Evolutionary conservation across 139 green algal species (phyloP).

Genomic region (Chlorella sp.): DNA sequence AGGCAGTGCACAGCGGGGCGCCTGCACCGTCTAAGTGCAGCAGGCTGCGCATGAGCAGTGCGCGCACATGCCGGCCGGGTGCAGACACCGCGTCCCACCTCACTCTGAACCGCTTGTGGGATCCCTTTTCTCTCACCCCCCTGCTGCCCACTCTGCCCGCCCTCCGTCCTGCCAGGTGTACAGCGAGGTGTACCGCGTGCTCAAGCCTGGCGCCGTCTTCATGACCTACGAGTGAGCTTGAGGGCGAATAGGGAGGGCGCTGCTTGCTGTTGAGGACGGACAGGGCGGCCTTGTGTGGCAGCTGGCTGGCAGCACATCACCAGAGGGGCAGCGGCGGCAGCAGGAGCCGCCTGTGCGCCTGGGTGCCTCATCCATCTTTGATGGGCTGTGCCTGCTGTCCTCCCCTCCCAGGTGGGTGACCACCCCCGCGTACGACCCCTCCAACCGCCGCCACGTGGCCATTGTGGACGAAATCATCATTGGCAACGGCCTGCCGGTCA

Average conservation of each 20-base stretch:
- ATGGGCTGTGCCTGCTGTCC: no score
- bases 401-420: constrained; percentile 69
- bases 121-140: background rate
- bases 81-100: background rate
- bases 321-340: no score
- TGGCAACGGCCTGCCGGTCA: constrained; percentile 94
- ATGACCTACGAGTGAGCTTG: constrained; percentile 88
- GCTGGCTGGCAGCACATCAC: no score
- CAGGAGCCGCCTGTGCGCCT: no score
- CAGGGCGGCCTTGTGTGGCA: no score
- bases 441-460: constrained; percentile 86
- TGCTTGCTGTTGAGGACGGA: no score
- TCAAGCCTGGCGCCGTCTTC: constrained; percentile 94
- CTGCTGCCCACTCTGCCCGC: background rate
- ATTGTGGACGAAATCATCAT: constrained; percentile 98
- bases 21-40: background rate
- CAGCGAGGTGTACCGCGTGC: constrained; percentile 87
- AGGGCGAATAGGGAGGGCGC: no score
- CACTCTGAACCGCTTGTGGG: background rate
- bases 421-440: constrained; percentile 84
- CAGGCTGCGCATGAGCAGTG: no score
- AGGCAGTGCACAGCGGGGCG: background rate
- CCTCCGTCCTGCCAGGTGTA: constrained; percentile 84
- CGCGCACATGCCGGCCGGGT: background rate
- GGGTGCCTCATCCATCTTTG: no score